Percentiles rank a stretch among this genome's conserved stretches.
Evolutionary conservation across 768 basidiomycete species (phyloP).

Genomic region (Psilocybe sp.): DNA sequence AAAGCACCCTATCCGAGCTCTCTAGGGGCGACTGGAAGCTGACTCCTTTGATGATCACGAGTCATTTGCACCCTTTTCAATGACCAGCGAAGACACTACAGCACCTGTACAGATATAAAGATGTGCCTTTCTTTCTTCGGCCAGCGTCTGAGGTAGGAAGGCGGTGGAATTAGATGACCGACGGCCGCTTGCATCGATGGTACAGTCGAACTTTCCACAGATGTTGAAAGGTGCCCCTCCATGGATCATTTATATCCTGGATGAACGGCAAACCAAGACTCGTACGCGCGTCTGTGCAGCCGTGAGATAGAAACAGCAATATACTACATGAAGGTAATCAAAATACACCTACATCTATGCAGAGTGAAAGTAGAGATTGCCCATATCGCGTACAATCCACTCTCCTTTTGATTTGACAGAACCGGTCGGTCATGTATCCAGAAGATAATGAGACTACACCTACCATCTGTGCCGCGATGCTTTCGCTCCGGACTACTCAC

Average conservation of each 20-base stretch:
- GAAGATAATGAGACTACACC: too few species aligned
- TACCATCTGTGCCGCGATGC: too few species aligned
- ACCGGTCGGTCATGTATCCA: too few species aligned
- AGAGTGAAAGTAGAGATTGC: background rate
- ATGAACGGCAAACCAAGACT: constrained; percentile 5
- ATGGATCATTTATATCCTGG: constrained; percentile 8
- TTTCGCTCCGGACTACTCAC: constrained; percentile 2
- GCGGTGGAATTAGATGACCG: constrained; percentile 8
- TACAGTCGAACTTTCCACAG: constrained; percentile 9
- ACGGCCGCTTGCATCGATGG: constrained; percentile 7
- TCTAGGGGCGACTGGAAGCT: background rate
- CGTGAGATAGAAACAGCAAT: background rate
- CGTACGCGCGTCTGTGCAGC: constrained; percentile 3
- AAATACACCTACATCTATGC: constrained; percentile 4
- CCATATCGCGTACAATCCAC: too few species aligned
- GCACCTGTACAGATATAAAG: constrained; percentile 9
- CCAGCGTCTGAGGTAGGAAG: constrained; percentile 7
- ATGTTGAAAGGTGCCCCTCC: constrained; percentile 4
- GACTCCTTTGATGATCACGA: background rate
- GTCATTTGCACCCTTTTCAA: background rate
- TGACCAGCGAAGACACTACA: constrained; percentile 5
- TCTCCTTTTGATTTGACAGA: too few species aligned
- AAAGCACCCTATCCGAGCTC: background rate
- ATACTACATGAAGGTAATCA: too few species aligned
- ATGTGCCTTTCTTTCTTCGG: constrained; percentile 1